Evolutionary conservation across 2,329 filamentous ascomycete genomes (phyloP), one percentile per base, ranked within the genome.

Genomic region (Cytospora schulzeri): DNA sequence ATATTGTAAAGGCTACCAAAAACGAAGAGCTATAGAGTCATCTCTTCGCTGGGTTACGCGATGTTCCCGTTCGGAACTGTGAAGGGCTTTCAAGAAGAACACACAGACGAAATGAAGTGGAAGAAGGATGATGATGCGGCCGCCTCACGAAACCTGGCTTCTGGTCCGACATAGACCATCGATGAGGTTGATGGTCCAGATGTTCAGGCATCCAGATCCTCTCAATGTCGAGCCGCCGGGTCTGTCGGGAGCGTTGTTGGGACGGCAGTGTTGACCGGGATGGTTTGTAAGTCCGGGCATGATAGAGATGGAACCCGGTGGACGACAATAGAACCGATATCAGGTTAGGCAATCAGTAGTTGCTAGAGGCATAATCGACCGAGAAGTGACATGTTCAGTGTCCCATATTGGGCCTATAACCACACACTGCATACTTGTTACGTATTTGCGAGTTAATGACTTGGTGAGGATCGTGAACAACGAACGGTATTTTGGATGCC

Each of bases 281-380:
- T 22, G n/a, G 5, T 14, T 14, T 24, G 6, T 24, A 9, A 48
- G 11, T 24, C 45, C 45, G 19, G n/a, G 45, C 11, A 2, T 19
- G 5, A 12, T 4, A 48, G 3, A 22, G 17, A 22, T 48, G 22
- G 61, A 63, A 59, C 38, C 67, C 63, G 8, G 35, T 62, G 15
- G 48, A 62, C 35, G 15, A 33, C 35, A 22, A 31, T 58, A 38
- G 57, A 61, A 64, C 26, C 60, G 12, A 24, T 9, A 24, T 48
- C n/a, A n/a, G n/a, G 8, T 48, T 14, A 48, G 22, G 45, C 45
- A 48, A 48, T 24, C 45, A 48, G n/a, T 5, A 48, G 45, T n/a
- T 9, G 38, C 17, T 17, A n/a, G 15, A 41, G 38, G 17, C 17
- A 41, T n/a, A 15, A n/a, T 17, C 12, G 38, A 41, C 15, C 38